A percentile compares a stretch with the other conserved stretches of the same genome.
These are phyloP conservation scores for Fusarium metavorans DNA, from an alignment of 2,329 filamentous ascomycete genomes.

Conservation along the genomic window DNA sequence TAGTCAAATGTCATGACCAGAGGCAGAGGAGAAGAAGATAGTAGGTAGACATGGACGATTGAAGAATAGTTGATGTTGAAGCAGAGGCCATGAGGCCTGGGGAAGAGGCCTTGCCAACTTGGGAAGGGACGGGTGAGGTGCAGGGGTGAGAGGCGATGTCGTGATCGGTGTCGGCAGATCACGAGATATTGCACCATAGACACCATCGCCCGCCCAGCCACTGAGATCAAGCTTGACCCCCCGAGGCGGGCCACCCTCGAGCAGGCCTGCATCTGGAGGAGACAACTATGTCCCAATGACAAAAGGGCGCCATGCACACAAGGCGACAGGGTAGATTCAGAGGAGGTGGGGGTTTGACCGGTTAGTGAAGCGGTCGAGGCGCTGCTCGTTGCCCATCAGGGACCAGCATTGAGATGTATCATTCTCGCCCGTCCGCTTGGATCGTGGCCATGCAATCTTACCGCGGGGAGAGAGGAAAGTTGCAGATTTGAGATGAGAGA, in stretches of 20 bases:
- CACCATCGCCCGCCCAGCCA: slow-evolving; percentile 55
- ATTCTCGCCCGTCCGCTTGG: slow-evolving; percentile 37
- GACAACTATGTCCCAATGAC: slow-evolving; percentile 41
- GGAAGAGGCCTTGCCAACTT: slow-evolving; percentile 43
- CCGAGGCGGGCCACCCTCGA: slow-evolving; percentile 38
- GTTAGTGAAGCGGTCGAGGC: slow-evolving; percentile 21
- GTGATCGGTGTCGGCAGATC: slow-evolving; percentile 55
- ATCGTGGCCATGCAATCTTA: slow-evolving; percentile 17
- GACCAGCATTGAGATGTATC: slow-evolving; percentile 28
- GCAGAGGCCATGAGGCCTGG: slow-evolving; percentile 32
- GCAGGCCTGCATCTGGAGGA: slow-evolving; percentile 33
- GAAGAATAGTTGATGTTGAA: slow-evolving; percentile 38
- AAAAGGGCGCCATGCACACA: slow-evolving; percentile 25
- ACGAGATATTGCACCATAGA: slow-evolving; percentile 73
- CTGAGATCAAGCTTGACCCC: slow-evolving; percentile 37
- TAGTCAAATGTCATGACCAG: slow-evolving; percentile 39
- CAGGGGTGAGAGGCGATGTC: slow-evolving; percentile 42
- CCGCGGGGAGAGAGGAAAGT: slow-evolving; percentile 10
- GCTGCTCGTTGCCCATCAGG: slow-evolving; percentile 27
- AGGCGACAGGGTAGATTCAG: slow-evolving; percentile 26
- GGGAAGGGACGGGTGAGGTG: slow-evolving; percentile 39
- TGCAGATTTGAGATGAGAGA: slow-evolving; percentile 10
- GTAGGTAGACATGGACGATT: slow-evolving; percentile 33
- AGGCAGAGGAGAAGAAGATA: slow-evolving; percentile 19
- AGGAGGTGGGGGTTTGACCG: slow-evolving; percentile 28